Base-by-base conservation (phyloP, 495 filamentous ascomycete genomes). In the Clohesyomyces aquaticus region DNA sequence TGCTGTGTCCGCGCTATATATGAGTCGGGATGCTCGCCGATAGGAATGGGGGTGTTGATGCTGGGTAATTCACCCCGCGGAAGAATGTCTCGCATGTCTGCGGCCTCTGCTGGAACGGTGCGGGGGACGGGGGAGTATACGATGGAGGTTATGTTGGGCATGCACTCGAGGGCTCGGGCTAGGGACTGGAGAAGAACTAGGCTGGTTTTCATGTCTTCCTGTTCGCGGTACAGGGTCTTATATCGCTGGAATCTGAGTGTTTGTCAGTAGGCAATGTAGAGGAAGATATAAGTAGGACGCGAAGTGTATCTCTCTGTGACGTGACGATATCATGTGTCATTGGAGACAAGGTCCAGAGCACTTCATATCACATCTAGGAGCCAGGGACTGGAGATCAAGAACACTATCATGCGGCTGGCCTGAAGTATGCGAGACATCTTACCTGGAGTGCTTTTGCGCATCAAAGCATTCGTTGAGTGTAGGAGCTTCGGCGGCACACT, bases 71-170 rank as follows among this genome's bases (percentile, higher is more conserved):
- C 49, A n/a, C 65, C 59, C 6, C 58, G 59, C 3, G 65, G 65
- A 29, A 67, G 45, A 14, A 68, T 16, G n/a, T 68, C 61, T 28
- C 52, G 55, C 42, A 64, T 42, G 3, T 43, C 19, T 41, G 56
- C 64, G 45, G 14, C 28, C 41, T 68, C 66, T n/a, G 52, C 25
- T 0, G 66, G 55, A 38, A 68, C 27, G n/a, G 4, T 38, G 11
- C 35, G 66, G 11, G 66, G 66, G 18, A 38, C 55, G 3, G 60
- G 66, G 0, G 60, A 64, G 55, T 64, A 68, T n/a, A 61, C 23
- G 16, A 68, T 26, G 3, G 66, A 43, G 22, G 53, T 14, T 1
- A 68, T 55, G 18, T 61, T 68, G n/a, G 60, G 47, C 66, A 68
- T 53, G 38, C 27, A 55, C n/a, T 65, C 61, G 1, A 68, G 27